Evolutionary conservation across 2,329 filamentous ascomycete species (phyloP).

Genomic region (Didymella pinodella): DNA sequence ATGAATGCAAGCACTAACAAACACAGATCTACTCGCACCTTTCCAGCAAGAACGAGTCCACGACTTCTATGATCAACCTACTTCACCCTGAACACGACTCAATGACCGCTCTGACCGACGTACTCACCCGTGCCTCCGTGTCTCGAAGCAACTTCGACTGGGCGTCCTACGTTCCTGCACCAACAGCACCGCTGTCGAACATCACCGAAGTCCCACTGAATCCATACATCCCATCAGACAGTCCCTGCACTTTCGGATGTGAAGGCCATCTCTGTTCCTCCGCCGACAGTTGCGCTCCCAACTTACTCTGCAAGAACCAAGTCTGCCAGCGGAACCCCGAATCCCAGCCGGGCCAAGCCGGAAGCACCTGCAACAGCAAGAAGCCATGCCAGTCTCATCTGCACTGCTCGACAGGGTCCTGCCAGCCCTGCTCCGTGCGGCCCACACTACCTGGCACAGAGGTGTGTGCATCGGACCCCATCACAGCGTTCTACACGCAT

Average conservation of each 20-base stretch:
- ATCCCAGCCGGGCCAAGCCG: slow-evolving; percentile 38
- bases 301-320: slow-evolving; percentile 45
- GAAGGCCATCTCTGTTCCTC: slow-evolving; percentile 41
- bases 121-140: slow-evolving; percentile 34
- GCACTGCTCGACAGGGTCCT: slow-evolving; percentile 33
- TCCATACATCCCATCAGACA: slow-evolving; percentile 41
- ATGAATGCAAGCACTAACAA: not conserved
- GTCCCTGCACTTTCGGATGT: slow-evolving; percentile 44
- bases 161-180: slow-evolving; percentile 36
- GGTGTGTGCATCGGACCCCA: not conserved
- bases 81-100: slow-evolving; percentile 31
- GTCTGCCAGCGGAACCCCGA: slow-evolving; percentile 34
- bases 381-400: slow-evolving; percentile 40
- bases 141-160: slow-evolving; percentile 45
- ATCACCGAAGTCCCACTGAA: slow-evolving; percentile 36
- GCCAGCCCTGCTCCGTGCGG: slow-evolving; percentile 28
- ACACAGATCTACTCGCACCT: slow-evolving; percentile 45
- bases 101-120: slow-evolving; percentile 34
- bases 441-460: not conserved
- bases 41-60: slow-evolving; percentile 37
- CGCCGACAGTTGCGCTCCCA: slow-evolving; percentile 37
- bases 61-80: slow-evolving; percentile 33
- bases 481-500: not conserved
- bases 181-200: slow-evolving; percentile 27
- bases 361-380: slow-evolving; percentile 40